Base-by-base conservation (phyloP, 2,329 filamentous ascomycete genomes). In the Trichoderma sp. region DNA sequence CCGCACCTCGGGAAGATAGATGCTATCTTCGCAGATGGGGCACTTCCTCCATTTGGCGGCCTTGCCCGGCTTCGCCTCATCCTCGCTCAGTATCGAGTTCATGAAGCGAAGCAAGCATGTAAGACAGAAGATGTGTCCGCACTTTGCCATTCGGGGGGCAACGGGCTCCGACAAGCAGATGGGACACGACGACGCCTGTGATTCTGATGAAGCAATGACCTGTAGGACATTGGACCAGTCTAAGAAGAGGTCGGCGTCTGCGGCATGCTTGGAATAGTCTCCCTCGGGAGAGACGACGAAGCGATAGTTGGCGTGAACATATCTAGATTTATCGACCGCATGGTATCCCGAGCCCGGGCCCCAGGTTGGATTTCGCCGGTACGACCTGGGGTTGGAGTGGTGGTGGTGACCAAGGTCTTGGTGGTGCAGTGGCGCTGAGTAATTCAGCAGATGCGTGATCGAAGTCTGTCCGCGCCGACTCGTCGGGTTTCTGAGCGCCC, bases 361-460 rank as follows among this genome's bases (percentile, higher is more conserved):
- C 92, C 93, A 97, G 2, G 91, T 92, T 58, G 91, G 90, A 80
- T 93, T 92, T 69, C 92, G 87, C 71, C 92, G 89, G 77, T 88
- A 86, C 43, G 89, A 86, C 73, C 88, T 86, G 51, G 86, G 84
- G 73, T 69, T 69, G 34, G 69, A 60, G n/a, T 86, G 83, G 26
- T 62, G 64, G 64, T 62, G 34, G 8, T 84, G 81, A 75, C 85
- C 81, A 70, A 86, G 83, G 80, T 89, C 87, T 76, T 87, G 87
- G 73, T 91, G 57, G 26, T 92, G 91, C 62, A 93, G 89, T 26
- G 95, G 93, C 24, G 94, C 85, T 58, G 92, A 90, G 82, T 98
- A 97, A 84, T 95, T 95, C 87, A 99, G 93, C 71, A 99, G 84
- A 82, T 99, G 96, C 53, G 96, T 98, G 80, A 99, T 99, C 78